Base-by-base conservation (phyloP, 495 filamentous ascomycete species). In the Lepidopterella palustris region DNA sequence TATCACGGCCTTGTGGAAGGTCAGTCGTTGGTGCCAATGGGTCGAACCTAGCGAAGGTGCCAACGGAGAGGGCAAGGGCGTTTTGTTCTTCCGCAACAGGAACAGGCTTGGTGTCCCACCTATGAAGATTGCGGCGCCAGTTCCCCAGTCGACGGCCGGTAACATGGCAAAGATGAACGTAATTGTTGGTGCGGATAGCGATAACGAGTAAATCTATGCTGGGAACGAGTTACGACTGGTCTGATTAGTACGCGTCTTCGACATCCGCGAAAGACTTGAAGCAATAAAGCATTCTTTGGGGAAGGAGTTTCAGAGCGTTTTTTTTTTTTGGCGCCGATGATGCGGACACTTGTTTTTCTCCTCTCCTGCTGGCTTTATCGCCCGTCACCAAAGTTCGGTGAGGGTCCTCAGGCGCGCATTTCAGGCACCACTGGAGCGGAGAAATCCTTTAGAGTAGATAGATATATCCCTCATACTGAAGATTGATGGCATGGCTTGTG, bases 1-100 rank as follows among this genome's bases (percentile, higher is more conserved):
- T 69, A 28, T 76, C 18, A 47, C 53, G 24, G 77, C 82, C 60
- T 68, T 90, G 69, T 90, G 80, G 79, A 81, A 69, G 50, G 80
- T 74, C 65, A 80, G 84, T n/a, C 76, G 87, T 25, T 79, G 76
- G 81, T 89, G 87, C 78, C 85, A 89, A 68, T 90, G 86, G 83
- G 84, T 89, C 60, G 83, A 82, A 47, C 79, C 89, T 24, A 77
- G 84, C 45, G 88, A 55, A 28, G 69, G 60, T 28, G 71, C 74
- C 39, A 48, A 79, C 64, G 86, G 84, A 21, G 79, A 83, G 47
- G 80, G 75, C 59, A 81, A 83, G 76, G 81, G 82, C 47, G 80
- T 89, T 74, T 62, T 77, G 48, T 89, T 89, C 78, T 89, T 84
- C 80, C 76, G 86, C 56, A 89, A 89, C 79, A 78, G 80, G 61